Base-by-base conservation (phyloP, 2,329 filamentous ascomycete species). In the Alternaria longipes region DNA sequence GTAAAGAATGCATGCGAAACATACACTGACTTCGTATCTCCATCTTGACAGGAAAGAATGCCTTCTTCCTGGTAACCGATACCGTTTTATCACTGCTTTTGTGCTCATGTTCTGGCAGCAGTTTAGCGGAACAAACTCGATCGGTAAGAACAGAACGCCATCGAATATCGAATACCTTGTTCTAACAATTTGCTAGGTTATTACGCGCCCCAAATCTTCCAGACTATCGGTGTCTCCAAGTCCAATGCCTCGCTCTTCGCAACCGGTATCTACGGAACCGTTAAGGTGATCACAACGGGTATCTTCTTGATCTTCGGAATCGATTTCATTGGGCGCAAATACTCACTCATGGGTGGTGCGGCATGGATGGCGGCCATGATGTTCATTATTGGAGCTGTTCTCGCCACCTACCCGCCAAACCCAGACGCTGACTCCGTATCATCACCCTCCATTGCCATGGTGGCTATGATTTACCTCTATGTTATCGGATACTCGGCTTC, bases 51-150 rank as follows among this genome's bases (percentile, higher is more conserved):
- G 28, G 56, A 77, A 73, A 57, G 62, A 74, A 66, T 82, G 80
- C 59, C 85, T 85, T 71, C 85, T 91, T 26, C 87, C 87, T 66
- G 92, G 88, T 82, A 87, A 60, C 12, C 47, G 58, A 28, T 60
- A 60, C 30, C 34, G 91, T 42, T 89, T 94, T 79, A 86, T 92
- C 75, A 84, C 94, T 11, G 91, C 91, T 47, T 86, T 86, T 56
- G 86, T 91, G 71, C 83, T 94, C 20, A 94, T 94, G 82, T 81
- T 94, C 54, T 93, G 89, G 84, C 91, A 94, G 78, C 94, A 94
- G 69, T 89, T 89, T 51, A 84, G 82, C 3, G 91, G 91, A 3
- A 93, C 93, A 81, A 93, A 93, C 68, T 90, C 90, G 20, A 73
- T 89, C 56, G 89, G 58, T 57, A 53, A 44, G 47, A 11, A 20